Conservation (phyloP, 371 early-diverging fungal genomes). For the Paraphysoderma sedebokerense region DNA sequence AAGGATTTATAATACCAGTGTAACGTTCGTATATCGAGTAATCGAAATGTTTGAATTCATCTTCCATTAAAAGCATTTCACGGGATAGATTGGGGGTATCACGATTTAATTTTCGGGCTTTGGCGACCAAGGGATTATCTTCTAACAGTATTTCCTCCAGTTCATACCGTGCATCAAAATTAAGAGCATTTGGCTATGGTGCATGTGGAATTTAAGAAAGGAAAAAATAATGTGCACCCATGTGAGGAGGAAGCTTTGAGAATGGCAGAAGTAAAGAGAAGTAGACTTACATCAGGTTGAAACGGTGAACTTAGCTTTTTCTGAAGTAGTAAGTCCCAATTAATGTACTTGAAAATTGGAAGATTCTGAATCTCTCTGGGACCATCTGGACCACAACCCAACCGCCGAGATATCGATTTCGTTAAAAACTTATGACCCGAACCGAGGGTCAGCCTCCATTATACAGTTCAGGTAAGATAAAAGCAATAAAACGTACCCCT, state of each 20-base stretch:
- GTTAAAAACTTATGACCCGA: too few species aligned
- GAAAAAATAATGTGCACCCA: too few species aligned
- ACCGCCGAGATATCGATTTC: too few species aligned
- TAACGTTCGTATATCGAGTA: conserved; percentile 7
- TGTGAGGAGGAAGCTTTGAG: too few species aligned
- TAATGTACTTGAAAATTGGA: too few species aligned
- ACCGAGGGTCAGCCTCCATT: too few species aligned
- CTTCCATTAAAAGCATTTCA: conserved; percentile 1
- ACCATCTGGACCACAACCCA: too few species aligned
- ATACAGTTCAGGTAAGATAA: too few species aligned
- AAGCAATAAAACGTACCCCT: too few species aligned
- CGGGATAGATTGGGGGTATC: not conserved
- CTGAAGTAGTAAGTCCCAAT: conserved; percentile 31
- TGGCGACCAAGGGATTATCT: not conserved
- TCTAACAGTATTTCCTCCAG: not conserved
- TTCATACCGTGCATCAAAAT: conserved; percentile 1
- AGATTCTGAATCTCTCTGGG: too few species aligned
- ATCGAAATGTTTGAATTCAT: conserved; percentile 7
- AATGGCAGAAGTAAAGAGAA: too few species aligned
- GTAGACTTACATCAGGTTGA: conserved; percentile 31
- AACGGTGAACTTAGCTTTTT: conserved; percentile 42
- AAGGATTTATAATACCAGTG: conserved; percentile 5
- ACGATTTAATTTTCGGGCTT: not conserved
- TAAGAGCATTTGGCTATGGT: not conserved
- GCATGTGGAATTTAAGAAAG: too few species aligned